Evolutionary conservation across 257 asterid genomes (phyloP).

Genomic region (Nicotiana obtusifolia): DNA sequence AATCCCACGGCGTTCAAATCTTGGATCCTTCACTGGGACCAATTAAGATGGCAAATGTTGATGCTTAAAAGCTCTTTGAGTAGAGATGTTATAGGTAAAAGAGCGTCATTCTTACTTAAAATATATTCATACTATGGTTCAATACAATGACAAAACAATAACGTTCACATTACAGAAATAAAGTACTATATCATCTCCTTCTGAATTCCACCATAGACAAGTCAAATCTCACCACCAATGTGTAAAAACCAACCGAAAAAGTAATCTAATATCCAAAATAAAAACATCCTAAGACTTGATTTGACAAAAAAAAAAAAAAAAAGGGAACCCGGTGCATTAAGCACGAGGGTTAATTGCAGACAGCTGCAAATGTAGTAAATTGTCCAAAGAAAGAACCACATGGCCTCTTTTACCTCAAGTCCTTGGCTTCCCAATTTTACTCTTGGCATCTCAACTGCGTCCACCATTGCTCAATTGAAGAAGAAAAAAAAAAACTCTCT

Average conservation of each 20-base stretch:
- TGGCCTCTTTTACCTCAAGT: constrained; percentile 29
- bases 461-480: neutral
- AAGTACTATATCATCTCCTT: neutral
- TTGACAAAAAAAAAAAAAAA: neutral
- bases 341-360: too few species aligned
- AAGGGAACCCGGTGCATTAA: too few species aligned
- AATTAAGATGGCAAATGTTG: neutral
- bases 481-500: neutral
- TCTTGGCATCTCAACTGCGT: constrained; percentile 27
- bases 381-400: neutral
- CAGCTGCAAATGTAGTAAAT: too few species aligned
- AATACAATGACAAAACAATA: neutral
- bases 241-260: neutral
- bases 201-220: neutral
- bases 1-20: neutral
- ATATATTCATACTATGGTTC: neutral
- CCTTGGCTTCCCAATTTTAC: constrained; percentile 50
- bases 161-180: neutral
- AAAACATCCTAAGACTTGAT: neutral
- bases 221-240: neutral
- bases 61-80: neutral
- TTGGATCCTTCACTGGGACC: neutral
- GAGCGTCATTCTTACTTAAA: neutral
- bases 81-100: neutral
- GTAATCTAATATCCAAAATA: neutral